phyloP scores from a whole-genome alignment of 2,329 filamentous ascomycete species.

The Fusarium sp. region DNA sequence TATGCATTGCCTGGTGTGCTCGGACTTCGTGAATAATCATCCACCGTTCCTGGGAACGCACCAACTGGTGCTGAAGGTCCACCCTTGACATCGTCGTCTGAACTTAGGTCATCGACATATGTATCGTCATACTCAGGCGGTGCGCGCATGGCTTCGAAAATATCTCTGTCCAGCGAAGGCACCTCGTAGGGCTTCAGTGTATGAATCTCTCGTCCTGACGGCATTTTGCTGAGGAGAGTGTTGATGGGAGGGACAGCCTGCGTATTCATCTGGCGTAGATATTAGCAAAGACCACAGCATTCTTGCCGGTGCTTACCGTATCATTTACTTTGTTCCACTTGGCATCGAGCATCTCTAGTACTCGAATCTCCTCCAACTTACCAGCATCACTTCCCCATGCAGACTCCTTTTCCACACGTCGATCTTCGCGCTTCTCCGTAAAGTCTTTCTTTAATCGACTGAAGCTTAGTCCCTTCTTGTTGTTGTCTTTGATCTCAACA shows the following conservation, averaged over 20 bases:
- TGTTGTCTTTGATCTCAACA: slow-evolving; percentile 60
- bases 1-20: slow-evolving; percentile 50
- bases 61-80: slow-evolving; percentile 52
- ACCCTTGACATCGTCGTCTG: slow-evolving; percentile 50
- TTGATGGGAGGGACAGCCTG: slow-evolving; percentile 78
- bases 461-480: slow-evolving; percentile 66
- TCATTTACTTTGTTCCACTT: slow-evolving; percentile 97
- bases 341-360: slow-evolving; percentile 84
- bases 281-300: slow-evolving; percentile 2
- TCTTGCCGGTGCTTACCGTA: slow-evolving; percentile 66
- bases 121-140: slow-evolving; percentile 49
- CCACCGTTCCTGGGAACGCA: slow-evolving; percentile 60
- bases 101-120: slow-evolving; percentile 49
- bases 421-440: slow-evolving; percentile 81
- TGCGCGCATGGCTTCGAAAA: slow-evolving; percentile 69
- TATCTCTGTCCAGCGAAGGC: slow-evolving; percentile 70
- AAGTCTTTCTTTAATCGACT: slow-evolving; percentile 77
- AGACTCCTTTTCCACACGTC: slow-evolving; percentile 76
- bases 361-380: slow-evolving; percentile 81
- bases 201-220: slow-evolving; percentile 89
- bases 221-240: slow-evolving; percentile 79
- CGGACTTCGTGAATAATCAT: slow-evolving; percentile 48
- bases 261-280: slow-evolving; percentile 72
- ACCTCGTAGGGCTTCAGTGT: slow-evolving; percentile 73
- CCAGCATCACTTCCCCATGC: slow-evolving; percentile 87